Conservation (phyloP, 768 basidiomycete species). For the Mycena galericulata region DNA sequence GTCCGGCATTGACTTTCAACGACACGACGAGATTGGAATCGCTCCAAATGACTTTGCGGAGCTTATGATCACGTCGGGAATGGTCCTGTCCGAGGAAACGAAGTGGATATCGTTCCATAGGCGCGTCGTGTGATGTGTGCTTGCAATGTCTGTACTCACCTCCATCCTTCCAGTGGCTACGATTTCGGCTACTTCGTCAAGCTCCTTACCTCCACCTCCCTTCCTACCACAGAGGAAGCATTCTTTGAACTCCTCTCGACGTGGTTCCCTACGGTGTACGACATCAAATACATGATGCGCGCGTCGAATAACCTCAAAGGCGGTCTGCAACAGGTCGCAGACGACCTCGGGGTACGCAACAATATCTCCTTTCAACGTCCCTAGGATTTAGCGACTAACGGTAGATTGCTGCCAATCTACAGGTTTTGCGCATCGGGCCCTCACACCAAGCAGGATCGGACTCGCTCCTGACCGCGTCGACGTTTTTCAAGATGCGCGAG, state of each 20-base stretch:
- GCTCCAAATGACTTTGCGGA: constrained; percentile 95
- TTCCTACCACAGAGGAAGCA: constrained; percentile 89
- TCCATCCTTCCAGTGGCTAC: constrained; percentile 84
- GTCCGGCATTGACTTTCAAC: constrained; percentile 95
- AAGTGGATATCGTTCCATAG: constrained; percentile 99
- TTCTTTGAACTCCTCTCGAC: constrained; percentile 89
- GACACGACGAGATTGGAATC: constrained; percentile 94
- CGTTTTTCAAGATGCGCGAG: constrained; percentile 97
- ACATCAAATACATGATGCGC: constrained; percentile 97
- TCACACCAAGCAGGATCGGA: constrained; percentile 99
- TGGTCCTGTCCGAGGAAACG: constrained; percentile 89
- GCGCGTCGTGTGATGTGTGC: constrained; percentile 58
- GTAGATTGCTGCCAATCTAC: constrained; percentile 21
- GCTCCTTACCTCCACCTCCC: constrained; percentile 84
- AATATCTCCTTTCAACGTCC: background rate
- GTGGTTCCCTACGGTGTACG: constrained; percentile 98
- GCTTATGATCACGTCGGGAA: constrained; percentile 94
- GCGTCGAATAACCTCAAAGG: constrained; percentile 89
- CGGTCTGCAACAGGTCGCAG: constrained; percentile 93
- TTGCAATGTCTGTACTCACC: constrained; percentile 21
- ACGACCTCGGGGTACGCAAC: constrained; percentile 87
- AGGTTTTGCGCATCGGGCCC: constrained; percentile 91
- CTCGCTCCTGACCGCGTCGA: constrained; percentile 90
- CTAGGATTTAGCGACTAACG: constrained; percentile 18
- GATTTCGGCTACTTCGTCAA: constrained; percentile 99